These are phyloP conservation scores for Vitis riparia DNA, from an alignment of 164 flowering plant species.

Conservation along the genomic window DNA sequence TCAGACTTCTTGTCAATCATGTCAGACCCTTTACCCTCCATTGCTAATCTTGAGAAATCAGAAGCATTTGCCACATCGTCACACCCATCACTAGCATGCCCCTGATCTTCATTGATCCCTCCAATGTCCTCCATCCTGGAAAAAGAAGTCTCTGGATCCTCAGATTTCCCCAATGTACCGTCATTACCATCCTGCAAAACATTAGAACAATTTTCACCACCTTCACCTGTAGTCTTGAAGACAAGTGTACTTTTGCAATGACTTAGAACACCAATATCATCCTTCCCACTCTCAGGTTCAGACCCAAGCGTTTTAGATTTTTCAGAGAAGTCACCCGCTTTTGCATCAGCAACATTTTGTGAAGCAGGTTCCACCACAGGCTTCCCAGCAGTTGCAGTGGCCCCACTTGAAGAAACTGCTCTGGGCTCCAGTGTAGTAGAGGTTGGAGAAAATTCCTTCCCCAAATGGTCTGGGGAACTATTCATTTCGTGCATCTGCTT, in stretches of 20 bases:
- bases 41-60: slow-evolving; percentile 25
- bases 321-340: slow-evolving; percentile 15
- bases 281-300: slow-evolving; percentile 25
- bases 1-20: slow-evolving; percentile 33
- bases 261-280: slow-evolving; percentile 13
- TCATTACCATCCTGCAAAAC: slow-evolving; percentile 21
- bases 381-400: slow-evolving; percentile 21
- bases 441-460: slow-evolving; percentile 15
- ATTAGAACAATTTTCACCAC: slow-evolving; percentile 19
- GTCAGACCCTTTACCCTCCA: slow-evolving; percentile 19
- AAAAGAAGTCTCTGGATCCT: slow-evolving; percentile 24
- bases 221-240: slow-evolving; percentile 18
- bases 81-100: slow-evolving; percentile 21
- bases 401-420: slow-evolving; percentile 18
- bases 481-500: slow-evolving; percentile 21
- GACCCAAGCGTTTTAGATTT: slow-evolving; percentile 12
- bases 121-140: slow-evolving; percentile 30
- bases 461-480: slow-evolving; percentile 18
- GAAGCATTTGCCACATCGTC: slow-evolving; percentile 21
- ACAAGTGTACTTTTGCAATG: slow-evolving; percentile 12
- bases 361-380: slow-evolving; percentile 16
- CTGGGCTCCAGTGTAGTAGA: slow-evolving; percentile 20
- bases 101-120: slow-evolving; percentile 21
- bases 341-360: slow-evolving; percentile 18
- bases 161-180: slow-evolving; percentile 14